Base-by-base conservation (phyloP, 1,139 yeast species). In the Pichia cactophila region DNA sequence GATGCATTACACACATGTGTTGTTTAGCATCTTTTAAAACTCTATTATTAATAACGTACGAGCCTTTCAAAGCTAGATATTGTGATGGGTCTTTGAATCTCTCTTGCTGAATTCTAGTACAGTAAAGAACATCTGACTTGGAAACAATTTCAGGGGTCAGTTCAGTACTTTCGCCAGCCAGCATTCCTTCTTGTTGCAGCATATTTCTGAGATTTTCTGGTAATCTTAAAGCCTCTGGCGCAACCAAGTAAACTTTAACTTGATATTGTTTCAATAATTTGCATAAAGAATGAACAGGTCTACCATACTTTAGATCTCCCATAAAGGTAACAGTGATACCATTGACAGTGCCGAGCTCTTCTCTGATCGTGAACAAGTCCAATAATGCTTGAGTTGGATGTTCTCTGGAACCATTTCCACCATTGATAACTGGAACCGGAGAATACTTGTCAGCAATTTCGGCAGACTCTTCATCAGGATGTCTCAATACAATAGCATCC, bases 1-100 rank as follows among this genome's bases (percentile, higher is more conserved):
- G 99, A 69, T 94, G 99, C 95, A 94, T 85, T 56, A 94, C 86
- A 70, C 96, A 89, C 98, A 92, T 92, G 72, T 92, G 97, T 69
- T 88, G 89, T 74, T 94, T 94, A 61, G 98, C 97, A 67, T 85
- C 81, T 46, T 89, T 78, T 67, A 94, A 78, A 57, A 92, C 86
- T 72, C 79, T 83, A 79, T 92, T 90, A 73, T 92, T 96, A 57
- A 94, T 95, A 64, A 88, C 78, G 70, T 89, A 94, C 33, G 87
- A 77, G 68, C 92, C 95, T 78, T 89, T 92, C 68, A 92, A 80
- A 65, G 92, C 78, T 67, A 85, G 83, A 72, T 88, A 94, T 67
- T 88, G 86, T 46, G 73, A 81, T 61, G 70, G 73, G 67, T 83
- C 83, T 49, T 75, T 72, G 67, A 94, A 94, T 71, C 99, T 83